Percentiles rank a stretch among this genome's conserved stretches.
These are phyloP conservation scores for Aschersonia sp. DNA, from an alignment of 2,329 filamentous ascomycete species.

Conservation along the genomic window DNA sequence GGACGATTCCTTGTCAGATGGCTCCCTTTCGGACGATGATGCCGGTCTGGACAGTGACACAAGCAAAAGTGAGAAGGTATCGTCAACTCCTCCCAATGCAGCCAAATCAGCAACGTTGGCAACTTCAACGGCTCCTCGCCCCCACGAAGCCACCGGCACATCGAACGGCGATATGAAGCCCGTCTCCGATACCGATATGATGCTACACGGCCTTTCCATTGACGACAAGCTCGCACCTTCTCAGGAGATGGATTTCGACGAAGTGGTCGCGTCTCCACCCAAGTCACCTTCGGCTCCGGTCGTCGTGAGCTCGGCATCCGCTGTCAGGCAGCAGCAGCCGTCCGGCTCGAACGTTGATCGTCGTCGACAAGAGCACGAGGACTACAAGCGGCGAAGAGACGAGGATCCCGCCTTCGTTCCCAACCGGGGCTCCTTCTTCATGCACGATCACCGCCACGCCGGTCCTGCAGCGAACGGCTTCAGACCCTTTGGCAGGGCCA, in stretches of 20 bases:
- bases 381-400: constrained; percentile 77
- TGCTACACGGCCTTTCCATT: constrained; percentile 40
- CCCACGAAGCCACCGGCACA: not conserved
- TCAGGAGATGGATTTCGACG: constrained; percentile 33
- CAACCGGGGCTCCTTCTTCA: constrained; percentile 88
- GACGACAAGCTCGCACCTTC: constrained; percentile 24
- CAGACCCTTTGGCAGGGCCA: constrained; percentile 52
- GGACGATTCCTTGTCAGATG: constrained; percentile 52
- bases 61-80: constrained; percentile 44
- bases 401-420: constrained; percentile 88
- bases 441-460: constrained; percentile 81
- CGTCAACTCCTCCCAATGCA: constrained; percentile 30
- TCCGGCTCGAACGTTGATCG: constrained; percentile 51
- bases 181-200: constrained; percentile 40
- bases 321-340: constrained; percentile 22
- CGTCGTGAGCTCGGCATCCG: constrained; percentile 38
- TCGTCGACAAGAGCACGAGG: constrained; percentile 74
- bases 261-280: constrained; percentile 21
- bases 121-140: no score
- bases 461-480: constrained; percentile 68
- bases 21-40: constrained; percentile 49
- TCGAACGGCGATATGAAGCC: constrained; percentile 17
- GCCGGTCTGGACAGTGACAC: constrained; percentile 46
- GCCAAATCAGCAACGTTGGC: constrained; percentile 18
- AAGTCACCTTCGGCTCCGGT: constrained; percentile 32